Percentiles rank a stretch among this genome's conserved stretches.
Evolutionary conservation across 2,329 filamentous ascomycete genomes (phyloP).

Genomic region (Endoconidiophora laricicola): DNA sequence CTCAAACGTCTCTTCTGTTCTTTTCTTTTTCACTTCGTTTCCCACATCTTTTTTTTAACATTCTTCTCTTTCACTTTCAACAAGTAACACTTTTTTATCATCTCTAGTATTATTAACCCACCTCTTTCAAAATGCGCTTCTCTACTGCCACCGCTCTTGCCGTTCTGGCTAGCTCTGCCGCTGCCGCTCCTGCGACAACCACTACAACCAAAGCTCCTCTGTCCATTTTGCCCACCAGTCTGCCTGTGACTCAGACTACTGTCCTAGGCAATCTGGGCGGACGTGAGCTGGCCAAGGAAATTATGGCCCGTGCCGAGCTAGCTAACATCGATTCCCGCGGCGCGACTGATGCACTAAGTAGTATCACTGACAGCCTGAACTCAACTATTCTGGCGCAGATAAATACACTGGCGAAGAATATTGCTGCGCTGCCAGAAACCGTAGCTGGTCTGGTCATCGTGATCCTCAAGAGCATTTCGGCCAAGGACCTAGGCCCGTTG

Average conservation of each 20-base stretch:
- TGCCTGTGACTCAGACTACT: not conserved
- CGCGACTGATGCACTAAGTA: not conserved
- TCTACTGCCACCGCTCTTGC: constrained; percentile 4
- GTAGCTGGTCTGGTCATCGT: constrained; percentile 4
- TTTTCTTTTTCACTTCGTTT: constrained; percentile 6
- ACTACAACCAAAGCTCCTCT: not conserved
- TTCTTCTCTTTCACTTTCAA: not conserved
- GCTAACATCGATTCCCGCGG: not conserved
- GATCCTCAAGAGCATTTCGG: not conserved
- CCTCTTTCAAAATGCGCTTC: constrained; percentile 10
- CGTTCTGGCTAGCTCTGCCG: constrained; percentile 7
- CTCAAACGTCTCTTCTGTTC: constrained; percentile 5
- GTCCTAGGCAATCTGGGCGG: too few relatives aligned
- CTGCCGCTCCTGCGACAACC: constrained; percentile 1
- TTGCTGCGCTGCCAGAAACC: not conserved
- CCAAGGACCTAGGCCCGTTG: constrained; percentile 1
- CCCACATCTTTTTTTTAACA: constrained; percentile 1
- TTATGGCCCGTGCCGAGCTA: not conserved
- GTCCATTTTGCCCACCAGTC: not conserved
- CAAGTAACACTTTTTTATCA: not conserved
- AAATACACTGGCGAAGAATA: not conserved
- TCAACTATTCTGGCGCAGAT: too few relatives aligned
- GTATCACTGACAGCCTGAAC: not conserved
- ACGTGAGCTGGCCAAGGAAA: not conserved
- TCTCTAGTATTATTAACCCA: not conserved